Conservation (phyloP, 345 rosid species). For the Eucalyptus polybractea region DNA sequence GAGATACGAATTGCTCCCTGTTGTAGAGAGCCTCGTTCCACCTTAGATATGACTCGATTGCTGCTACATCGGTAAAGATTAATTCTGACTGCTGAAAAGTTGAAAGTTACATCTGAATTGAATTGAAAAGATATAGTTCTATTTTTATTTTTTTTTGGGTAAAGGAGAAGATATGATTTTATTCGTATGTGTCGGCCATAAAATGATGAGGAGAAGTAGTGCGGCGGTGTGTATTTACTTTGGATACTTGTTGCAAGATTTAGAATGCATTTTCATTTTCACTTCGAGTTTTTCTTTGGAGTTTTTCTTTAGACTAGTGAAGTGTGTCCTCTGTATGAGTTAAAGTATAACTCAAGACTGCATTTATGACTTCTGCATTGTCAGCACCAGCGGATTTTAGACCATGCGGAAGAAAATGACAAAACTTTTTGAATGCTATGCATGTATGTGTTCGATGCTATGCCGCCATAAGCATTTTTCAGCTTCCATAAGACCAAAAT, state of each 20-base stretch:
- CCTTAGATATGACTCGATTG: neutral
- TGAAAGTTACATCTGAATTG: neutral
- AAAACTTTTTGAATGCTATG: neutral
- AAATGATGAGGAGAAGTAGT: neutral
- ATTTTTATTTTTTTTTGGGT: neutral
- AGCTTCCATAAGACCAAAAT: neutral
- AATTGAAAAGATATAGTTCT: neutral
- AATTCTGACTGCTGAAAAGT: neutral
- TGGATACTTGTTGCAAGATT: neutral
- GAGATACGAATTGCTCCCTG: neutral
- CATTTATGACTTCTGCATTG: neutral
- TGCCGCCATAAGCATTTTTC: neutral
- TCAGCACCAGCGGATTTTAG: neutral
- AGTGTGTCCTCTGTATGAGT: neutral
- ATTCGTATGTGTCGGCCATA: neutral
- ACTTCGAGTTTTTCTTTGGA: neutral
- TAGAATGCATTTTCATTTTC: neutral
- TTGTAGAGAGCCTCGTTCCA: neutral
- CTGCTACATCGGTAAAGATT: neutral
- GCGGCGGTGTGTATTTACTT: neutral
- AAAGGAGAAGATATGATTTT: neutral
- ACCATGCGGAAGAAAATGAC: neutral
- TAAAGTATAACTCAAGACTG: neutral
- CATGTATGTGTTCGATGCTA: neutral
- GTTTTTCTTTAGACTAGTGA: neutral